Percentiles rank a stretch among this genome's conserved stretches.
Evolutionary conservation across 768 basidiomycete genomes (phyloP).

Genomic region (Naganishia vaughanmartiniae): DNA sequence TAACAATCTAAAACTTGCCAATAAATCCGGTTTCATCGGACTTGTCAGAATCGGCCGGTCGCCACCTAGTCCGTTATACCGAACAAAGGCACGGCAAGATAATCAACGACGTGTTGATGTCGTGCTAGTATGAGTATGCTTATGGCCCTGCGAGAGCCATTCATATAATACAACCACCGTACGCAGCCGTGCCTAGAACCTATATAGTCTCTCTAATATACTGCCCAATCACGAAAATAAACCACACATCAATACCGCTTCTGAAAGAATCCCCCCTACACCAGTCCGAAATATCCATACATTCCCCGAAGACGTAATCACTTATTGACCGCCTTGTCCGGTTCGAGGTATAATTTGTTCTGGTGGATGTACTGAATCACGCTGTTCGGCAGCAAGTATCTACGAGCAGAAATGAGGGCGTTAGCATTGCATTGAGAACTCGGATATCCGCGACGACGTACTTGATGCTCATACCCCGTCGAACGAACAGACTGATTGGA

Average conservation of each 20-base stretch:
- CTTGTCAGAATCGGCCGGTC: background rate
- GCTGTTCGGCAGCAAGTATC: slow-evolving; percentile 83
- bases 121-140: background rate
- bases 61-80: too few species aligned
- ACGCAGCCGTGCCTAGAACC: background rate
- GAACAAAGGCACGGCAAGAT: background rate
- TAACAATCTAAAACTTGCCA: background rate
- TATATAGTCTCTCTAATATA: background rate
- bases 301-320: background rate
- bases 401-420: slow-evolving; percentile 67
- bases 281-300: background rate
- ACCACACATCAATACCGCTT: background rate
- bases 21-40: slow-evolving; percentile 5
- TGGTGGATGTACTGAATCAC: slow-evolving; percentile 94
- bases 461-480: slow-evolving; percentile 57
- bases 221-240: background rate
- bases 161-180: background rate
- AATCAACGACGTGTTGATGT: background rate
- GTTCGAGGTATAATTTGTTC: slow-evolving; percentile 58
- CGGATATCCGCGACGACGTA: slow-evolving; percentile 35
- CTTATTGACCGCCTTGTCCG: slow-evolving; percentile 33
- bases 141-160: background rate
- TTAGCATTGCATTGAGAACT: background rate
- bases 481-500: slow-evolving; percentile 51
- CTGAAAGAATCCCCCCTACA: slow-evolving; percentile 53